Conservation (phyloP, 169 alveolate species). For the Theileria orientalis region DNA sequence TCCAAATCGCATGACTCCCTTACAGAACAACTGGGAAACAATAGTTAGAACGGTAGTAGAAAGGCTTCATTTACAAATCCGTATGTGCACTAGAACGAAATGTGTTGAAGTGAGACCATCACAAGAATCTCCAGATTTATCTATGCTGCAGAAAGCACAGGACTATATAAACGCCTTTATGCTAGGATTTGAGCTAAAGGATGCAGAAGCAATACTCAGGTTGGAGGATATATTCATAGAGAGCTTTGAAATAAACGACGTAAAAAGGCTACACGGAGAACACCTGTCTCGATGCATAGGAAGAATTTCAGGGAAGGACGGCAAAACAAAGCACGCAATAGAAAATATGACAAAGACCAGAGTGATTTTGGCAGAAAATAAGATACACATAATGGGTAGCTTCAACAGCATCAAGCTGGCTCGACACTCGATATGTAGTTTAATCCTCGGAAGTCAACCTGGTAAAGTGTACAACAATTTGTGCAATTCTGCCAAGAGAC, state of each 20-base stretch:
- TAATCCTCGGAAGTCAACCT: conserved; percentile 96
- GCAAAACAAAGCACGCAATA: conserved; percentile 98
- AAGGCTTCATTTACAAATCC: conserved; percentile 65
- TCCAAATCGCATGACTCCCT: conserved; percentile 63
- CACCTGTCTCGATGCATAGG: conserved; percentile 98
- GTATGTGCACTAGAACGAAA: conserved; percentile 70
- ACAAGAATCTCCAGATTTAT: conserved; percentile 63
- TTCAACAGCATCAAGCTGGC: conserved; percentile 95
- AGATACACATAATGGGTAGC: conserved; percentile 83
- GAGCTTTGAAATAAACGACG: conserved; percentile 97
- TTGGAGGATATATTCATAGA: conserved; percentile 97
- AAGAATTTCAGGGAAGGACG: conserved; percentile 98
- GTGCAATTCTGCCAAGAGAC: conserved; percentile 88
- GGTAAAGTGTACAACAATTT: conserved; percentile 95
- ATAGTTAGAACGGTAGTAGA: conserved; percentile 65
- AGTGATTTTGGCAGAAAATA: conserved; percentile 84
- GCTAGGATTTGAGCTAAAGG: conserved; percentile 98
- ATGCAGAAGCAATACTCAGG: conserved; percentile 97
- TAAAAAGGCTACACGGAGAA: conserved; percentile 95
- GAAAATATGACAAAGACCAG: conserved; percentile 99
- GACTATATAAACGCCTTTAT: conserved; percentile 96
- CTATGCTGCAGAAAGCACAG: conserved; percentile 89
- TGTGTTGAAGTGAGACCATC: conserved; percentile 64
- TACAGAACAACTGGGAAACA: conserved; percentile 60
- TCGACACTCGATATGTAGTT: conserved; percentile 95